phyloP scores from a whole-genome alignment of 805 yeast species.

The Saturnispora hagleri region DNA sequence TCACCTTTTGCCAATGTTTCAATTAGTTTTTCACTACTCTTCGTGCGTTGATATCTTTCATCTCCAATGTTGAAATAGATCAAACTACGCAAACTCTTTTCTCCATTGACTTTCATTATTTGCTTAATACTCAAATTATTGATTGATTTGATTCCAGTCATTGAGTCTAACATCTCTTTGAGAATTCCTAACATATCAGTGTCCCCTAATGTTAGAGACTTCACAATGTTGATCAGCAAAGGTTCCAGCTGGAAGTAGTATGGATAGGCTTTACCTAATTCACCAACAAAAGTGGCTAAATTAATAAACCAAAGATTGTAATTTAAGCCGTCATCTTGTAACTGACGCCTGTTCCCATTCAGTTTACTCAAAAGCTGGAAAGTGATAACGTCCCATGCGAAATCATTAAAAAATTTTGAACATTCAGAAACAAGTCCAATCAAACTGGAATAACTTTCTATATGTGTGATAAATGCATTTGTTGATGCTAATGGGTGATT shows the following conservation, averaged over 20 bases:
- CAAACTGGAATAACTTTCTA: slow-evolving; percentile 87
- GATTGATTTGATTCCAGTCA: slow-evolving; percentile 72
- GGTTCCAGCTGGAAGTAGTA: slow-evolving; percentile 51
- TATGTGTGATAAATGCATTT: slow-evolving; percentile 60
- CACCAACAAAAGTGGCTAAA: slow-evolving; percentile 68
- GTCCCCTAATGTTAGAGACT: slow-evolving; percentile 53
- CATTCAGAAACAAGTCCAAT: slow-evolving; percentile 70
- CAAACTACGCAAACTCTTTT: slow-evolving; percentile 42
- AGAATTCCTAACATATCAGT: slow-evolving; percentile 54
- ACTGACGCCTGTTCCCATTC: slow-evolving; percentile 54
- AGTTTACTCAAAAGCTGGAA: slow-evolving; percentile 64
- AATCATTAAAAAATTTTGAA: slow-evolving; percentile 61
- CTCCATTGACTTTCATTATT: slow-evolving; percentile 57
- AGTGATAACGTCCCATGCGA: slow-evolving; percentile 81
- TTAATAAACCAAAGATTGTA: slow-evolving; percentile 84
- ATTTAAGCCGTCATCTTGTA: slow-evolving; percentile 71
- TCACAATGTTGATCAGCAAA: slow-evolving; percentile 48
- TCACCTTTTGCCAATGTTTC: slow-evolving; percentile 34
- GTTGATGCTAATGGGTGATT: slow-evolving; percentile 76
- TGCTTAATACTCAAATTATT: slow-evolving; percentile 61
- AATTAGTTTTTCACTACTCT: slow-evolving; percentile 44
- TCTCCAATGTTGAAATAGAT: slow-evolving; percentile 55
- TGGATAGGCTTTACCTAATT: slow-evolving; percentile 48
- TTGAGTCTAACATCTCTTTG: slow-evolving; percentile 54
- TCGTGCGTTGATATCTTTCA: slow-evolving; percentile 37